phyloP scores from a whole-genome alignment of 2,329 filamentous ascomycete species.

The Byssochlamys sp. region DNA sequence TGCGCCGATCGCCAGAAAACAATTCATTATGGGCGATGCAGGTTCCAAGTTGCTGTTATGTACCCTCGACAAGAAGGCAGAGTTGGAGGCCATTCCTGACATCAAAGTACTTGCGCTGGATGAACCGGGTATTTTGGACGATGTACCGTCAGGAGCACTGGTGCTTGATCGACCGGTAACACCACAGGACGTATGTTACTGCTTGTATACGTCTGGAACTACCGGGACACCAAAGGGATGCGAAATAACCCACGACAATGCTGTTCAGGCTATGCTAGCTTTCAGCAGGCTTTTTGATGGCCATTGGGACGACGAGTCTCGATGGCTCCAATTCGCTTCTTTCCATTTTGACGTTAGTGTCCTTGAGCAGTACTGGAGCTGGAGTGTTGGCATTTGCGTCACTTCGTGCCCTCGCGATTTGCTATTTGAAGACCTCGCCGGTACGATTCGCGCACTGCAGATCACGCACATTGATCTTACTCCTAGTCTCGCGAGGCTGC shows the following conservation, averaged over 20 bases:
- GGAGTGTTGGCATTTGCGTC: slow-evolving; percentile 79
- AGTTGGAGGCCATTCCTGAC: slow-evolving; percentile 25
- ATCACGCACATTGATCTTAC: slow-evolving; percentile 91
- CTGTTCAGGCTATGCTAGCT: slow-evolving; percentile 78
- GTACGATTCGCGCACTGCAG: slow-evolving; percentile 57
- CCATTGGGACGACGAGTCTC: slow-evolving; percentile 63
- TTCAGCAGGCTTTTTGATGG: slow-evolving; percentile 69
- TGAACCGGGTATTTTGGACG: slow-evolving; percentile 25
- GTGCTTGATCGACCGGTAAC: slow-evolving; percentile 25
- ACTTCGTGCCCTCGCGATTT: slow-evolving; percentile 74
- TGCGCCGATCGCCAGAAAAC: slow-evolving; percentile 62
- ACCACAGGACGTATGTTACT: slow-evolving; percentile 61
- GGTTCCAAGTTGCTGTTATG: slow-evolving; percentile 54
- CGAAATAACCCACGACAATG: slow-evolving; percentile 77
- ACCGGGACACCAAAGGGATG: slow-evolving; percentile 82
- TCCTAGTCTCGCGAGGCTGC: slow-evolving; percentile 69
- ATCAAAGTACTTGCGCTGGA: slow-evolving; percentile 41
- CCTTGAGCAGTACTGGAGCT: slow-evolving; percentile 89
- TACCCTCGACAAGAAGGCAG: slow-evolving; percentile 36
- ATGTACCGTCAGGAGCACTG: slow-evolving; percentile 26
- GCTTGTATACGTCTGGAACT: slow-evolving; percentile 78
- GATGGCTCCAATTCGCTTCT: slow-evolving; percentile 86
- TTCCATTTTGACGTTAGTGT: slow-evolving; percentile 93
- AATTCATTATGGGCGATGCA: slow-evolving; percentile 70
- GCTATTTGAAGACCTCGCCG: slow-evolving; percentile 71